Percentiles rank a stretch among this genome's conserved stretches.
Conservation (phyloP, 306 rosid genomes). For the Arachis hypogaea region DNA sequence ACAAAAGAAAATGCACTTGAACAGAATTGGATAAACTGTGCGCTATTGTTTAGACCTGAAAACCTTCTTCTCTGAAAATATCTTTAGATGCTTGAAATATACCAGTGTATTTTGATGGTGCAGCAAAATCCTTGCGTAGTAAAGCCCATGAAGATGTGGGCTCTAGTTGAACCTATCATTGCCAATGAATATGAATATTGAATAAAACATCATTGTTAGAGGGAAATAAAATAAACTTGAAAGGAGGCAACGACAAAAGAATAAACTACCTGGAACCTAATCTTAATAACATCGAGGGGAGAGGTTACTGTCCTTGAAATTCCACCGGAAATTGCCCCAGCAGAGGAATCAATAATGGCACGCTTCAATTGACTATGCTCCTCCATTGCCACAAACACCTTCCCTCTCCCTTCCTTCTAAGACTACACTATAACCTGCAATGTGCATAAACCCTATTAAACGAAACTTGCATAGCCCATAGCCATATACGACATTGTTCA, state of each 20-base stretch:
- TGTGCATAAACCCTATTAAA: neutral
- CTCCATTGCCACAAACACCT: slow-evolving; percentile 58
- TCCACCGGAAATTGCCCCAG: slow-evolving; percentile 89
- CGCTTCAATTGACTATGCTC: slow-evolving; percentile 74
- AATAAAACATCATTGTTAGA: neutral
- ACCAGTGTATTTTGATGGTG: slow-evolving; percentile 84
- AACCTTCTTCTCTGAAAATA: slow-evolving; percentile 92
- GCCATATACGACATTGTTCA: neutral
- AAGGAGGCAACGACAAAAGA: neutral
- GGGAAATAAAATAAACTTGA: neutral
- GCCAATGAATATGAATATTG: slow-evolving; percentile 25
- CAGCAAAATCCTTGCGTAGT: slow-evolving; percentile 53
- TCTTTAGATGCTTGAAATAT: slow-evolving; percentile 91
- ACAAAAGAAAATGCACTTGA: neutral
- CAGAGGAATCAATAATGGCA: slow-evolving; percentile 63
- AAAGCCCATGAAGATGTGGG: slow-evolving; percentile 88
- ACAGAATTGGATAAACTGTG: neutral
- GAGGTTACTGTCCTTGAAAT: slow-evolving; percentile 88
- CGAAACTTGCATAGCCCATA: neutral
- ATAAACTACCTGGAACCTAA: slow-evolving; percentile 80
- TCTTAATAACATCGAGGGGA: slow-evolving; percentile 95
- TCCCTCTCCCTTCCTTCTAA: slow-evolving; percentile 26
- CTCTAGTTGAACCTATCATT: slow-evolving; percentile 91
- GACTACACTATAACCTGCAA: slow-evolving; percentile 39
- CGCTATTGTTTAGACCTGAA: slow-evolving; percentile 49